Base-by-base conservation (phyloP, 148 eudicot species). In the Dysphania ambrosioides region DNA sequence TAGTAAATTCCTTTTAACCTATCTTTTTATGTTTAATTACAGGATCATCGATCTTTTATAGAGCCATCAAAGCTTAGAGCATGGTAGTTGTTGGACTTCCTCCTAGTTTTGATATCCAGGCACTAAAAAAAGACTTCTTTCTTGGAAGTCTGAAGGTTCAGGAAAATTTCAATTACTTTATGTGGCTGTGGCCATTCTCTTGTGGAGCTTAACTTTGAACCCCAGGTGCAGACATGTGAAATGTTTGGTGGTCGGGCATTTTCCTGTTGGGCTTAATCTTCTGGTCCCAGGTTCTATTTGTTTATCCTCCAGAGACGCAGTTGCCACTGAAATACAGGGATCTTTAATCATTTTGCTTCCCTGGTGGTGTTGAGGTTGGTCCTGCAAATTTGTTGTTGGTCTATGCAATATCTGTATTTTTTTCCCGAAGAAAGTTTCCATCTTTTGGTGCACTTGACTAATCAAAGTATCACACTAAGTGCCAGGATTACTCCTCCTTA, bases 321-420 rank as follows among this genome's bases (percentile, higher is more conserved):
- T 79, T 92, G 72, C 97, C 99, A 8, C 87, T 95, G 23, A 83
- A 85, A 67, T 88, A 87, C 77, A 92, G 87, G 87, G 99, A 95
- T 86, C 93, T 95, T 58, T 90, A 92, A 77, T 95, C 99, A 38
- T 92, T 90, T 82, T 92, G 99, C 87, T 90, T 95, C 86, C 99
- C 99, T 77, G 96, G 89, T 26, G 99, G 99, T 44, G 81, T 92
- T 42, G 99, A 95, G 99, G 99, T 95, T 66, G 77, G 85, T 77
- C 77, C 23, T 8, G 13, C 58, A 60, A 10, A 56, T 78, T 41
- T n/a, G n/a, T 12, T 75, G 12, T 44, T 65, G 13, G 26, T 29
- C 40, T 66, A 12, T 58, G 60, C 34, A 0, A 66, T 21, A 66
- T 36, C 19, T 66, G 0, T n/a, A 21, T 47, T 47, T 47, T 47